These are phyloP conservation scores for Phytomonas francai DNA, from an alignment of 208 protist genomes.

Conservation along the genomic window DNA sequence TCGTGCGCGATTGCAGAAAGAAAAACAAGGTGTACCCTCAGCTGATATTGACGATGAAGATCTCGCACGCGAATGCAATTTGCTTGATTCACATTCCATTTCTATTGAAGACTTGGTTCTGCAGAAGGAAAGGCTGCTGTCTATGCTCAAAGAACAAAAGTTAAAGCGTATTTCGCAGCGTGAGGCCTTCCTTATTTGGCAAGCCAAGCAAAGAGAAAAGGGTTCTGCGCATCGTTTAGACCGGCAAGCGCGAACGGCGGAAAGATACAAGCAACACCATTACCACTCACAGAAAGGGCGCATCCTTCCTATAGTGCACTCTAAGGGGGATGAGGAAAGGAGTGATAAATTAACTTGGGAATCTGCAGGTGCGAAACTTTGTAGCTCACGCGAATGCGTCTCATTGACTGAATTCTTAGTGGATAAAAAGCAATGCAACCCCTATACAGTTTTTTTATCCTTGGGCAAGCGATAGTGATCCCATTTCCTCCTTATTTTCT, in stretches of 20 bases:
- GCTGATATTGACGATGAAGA: slow-evolving; percentile 34
- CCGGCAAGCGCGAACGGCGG: slow-evolving; percentile 49
- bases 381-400: not conserved
- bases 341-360: slow-evolving; percentile 1
- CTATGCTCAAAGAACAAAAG: slow-evolving; percentile 49
- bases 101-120: slow-evolving; percentile 17
- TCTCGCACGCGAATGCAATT: slow-evolving; percentile 27
- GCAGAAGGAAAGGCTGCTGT: slow-evolving; percentile 31
- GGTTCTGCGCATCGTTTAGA: slow-evolving; percentile 68
- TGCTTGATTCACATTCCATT: slow-evolving; percentile 16
- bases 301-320: slow-evolving; percentile 36
- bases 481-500: not conserved
- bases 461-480: slow-evolving; percentile 1
- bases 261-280: slow-evolving; percentile 70
- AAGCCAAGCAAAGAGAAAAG: slow-evolving; percentile 79
- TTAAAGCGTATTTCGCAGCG: slow-evolving; percentile 44
- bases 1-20: slow-evolving; percentile 13
- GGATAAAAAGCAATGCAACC: not conserved
- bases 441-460: slow-evolving; percentile 3
- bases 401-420: slow-evolving; percentile 9
- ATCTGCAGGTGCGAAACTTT: not conserved
- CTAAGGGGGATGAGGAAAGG: not conserved
- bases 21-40: slow-evolving; percentile 20
- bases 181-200: slow-evolving; percentile 79
- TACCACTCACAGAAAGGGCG: slow-evolving; percentile 55